phyloP scores from a whole-genome alignment of 805 yeast genomes.

The Phaffomyces thermotolerans region DNA sequence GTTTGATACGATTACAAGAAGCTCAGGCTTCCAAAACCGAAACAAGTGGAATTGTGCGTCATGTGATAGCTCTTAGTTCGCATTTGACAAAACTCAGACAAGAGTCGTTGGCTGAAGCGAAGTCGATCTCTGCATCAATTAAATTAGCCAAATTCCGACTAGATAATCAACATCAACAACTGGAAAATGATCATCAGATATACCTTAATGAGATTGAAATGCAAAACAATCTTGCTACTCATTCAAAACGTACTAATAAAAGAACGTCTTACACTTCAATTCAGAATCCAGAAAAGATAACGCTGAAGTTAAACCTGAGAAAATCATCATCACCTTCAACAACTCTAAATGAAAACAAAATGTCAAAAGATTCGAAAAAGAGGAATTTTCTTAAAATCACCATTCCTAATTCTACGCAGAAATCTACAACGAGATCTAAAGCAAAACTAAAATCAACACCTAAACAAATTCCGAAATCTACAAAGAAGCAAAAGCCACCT shows the following conservation, averaged over 20 bases:
- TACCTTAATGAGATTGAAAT: constrained; percentile 19
- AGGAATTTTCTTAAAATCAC: background rate
- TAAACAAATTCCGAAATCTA: constrained; percentile 1
- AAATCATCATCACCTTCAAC: constrained; percentile 3
- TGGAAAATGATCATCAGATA: constrained; percentile 21
- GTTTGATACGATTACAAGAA: constrained; percentile 7
- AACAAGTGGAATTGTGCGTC: background rate
- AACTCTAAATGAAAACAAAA: constrained; percentile 4
- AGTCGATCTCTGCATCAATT: constrained; percentile 18
- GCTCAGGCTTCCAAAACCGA: background rate
- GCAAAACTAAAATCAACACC: constrained; percentile 5
- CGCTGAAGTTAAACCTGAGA: background rate
- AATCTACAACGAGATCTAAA: too few species aligned
- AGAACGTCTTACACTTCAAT: constrained; percentile 8
- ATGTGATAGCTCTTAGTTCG: background rate
- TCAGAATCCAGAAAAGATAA: background rate
- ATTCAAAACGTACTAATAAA: constrained; percentile 16
- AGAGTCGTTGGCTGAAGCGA: constrained; percentile 26
- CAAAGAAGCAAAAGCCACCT: background rate
- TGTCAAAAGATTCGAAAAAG: background rate
- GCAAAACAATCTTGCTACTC: constrained; percentile 11
- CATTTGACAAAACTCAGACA: constrained; percentile 20
- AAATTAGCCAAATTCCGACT: constrained; percentile 19
- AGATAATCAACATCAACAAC: constrained; percentile 18
- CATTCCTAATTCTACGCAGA: too few species aligned